A percentile compares a stretch with the other conserved stretches of the same genome.
Evolutionary conservation across 2,329 filamentous ascomycete genomes (phyloP).

Genomic region (Arthrobotrys megalospora): DNA sequence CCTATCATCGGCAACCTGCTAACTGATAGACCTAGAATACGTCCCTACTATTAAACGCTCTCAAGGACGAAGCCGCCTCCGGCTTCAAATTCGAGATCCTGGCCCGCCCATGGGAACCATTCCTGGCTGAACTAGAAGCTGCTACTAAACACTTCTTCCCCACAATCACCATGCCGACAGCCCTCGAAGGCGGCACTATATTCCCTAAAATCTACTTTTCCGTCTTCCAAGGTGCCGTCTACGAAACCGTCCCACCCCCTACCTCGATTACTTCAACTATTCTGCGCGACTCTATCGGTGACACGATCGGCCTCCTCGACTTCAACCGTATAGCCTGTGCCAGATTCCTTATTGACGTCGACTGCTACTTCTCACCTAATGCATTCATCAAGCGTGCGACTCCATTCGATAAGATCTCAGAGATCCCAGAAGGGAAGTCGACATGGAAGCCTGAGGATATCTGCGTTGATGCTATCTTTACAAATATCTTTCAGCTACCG

Average conservation of each 20-base stretch:
- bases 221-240: slow-evolving; percentile 84
- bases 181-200: slow-evolving; percentile 74
- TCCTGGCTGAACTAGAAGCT: slow-evolving; percentile 74
- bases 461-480: slow-evolving; percentile 96
- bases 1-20: slow-evolving; percentile 75
- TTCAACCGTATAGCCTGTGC: slow-evolving; percentile 91
- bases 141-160: slow-evolving; percentile 83
- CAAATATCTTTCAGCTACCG: slow-evolving; percentile 90
- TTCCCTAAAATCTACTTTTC: slow-evolving; percentile 97
- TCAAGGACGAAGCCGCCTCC: slow-evolving; percentile 67
- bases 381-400: slow-evolving; percentile 96
- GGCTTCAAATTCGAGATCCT: slow-evolving; percentile 66
- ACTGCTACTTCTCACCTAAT: slow-evolving; percentile 90
- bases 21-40: slow-evolving; percentile 74
- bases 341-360: slow-evolving; percentile 90
- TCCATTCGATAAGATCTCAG: slow-evolving; percentile 86
- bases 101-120: slow-evolving; percentile 78
- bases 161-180: slow-evolving; percentile 77
- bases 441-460: slow-evolving; percentile 99
- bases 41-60: slow-evolving; percentile 69
- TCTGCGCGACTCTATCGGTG: slow-evolving; percentile 85
- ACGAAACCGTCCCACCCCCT: slow-evolving; percentile 81
- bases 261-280: slow-evolving; percentile 84
- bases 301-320: slow-evolving; percentile 94
- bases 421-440: slow-evolving; percentile 75